Base-by-base conservation (phyloP, 108 stramenopile species). In the Cyclostephanos invisitatus region DNA sequence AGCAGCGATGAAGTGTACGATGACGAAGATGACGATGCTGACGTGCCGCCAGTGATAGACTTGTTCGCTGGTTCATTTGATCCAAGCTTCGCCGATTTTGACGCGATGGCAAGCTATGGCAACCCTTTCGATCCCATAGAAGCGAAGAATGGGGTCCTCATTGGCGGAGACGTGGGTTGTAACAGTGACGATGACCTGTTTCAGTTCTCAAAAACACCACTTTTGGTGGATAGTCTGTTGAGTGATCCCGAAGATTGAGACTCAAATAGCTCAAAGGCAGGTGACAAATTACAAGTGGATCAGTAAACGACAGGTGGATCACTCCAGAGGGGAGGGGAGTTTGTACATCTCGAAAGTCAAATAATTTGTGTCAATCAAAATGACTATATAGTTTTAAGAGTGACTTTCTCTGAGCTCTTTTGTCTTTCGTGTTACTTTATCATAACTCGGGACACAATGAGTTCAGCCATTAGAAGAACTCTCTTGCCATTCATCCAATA, bases 21-120 rank as follows among this genome's bases (percentile, higher is more conserved):
- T 28, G 59, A 64, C 35, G 80, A 81, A 21, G 76, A 62, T 32
- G 44, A 46, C 11, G 71, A 64, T 22, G 57, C 53, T 27, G 77
- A 55, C n/a, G 65, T 27, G 61, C 55, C 71, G 9, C 75, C 70
- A 50, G 81, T 77, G 29, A 64, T 82, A 50, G 71, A 82, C 47
- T 67, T 82, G 56, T 82, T 82, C 53, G 58, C 78, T n/a, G 78
- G 78, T 48, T 70, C 65, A 25, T 58, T 58, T 12, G 57, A 56
- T 28, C 40, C 77, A 12, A 68, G 73, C 64, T 77, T 77, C 56
- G 71, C 28, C 61, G 44, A 62, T 32, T 70, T 71, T 24, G 74
- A 75, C 21, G 44, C 67, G 10, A 58, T 58, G 50, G 27, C 24
- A 37, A 54, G 48, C 10, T 7, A 62, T 22, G n/a, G 49, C 44